phyloP scores from a whole-genome alignment of 495 filamentous ascomycete genomes.

The Trichocladium antarcticum region DNA sequence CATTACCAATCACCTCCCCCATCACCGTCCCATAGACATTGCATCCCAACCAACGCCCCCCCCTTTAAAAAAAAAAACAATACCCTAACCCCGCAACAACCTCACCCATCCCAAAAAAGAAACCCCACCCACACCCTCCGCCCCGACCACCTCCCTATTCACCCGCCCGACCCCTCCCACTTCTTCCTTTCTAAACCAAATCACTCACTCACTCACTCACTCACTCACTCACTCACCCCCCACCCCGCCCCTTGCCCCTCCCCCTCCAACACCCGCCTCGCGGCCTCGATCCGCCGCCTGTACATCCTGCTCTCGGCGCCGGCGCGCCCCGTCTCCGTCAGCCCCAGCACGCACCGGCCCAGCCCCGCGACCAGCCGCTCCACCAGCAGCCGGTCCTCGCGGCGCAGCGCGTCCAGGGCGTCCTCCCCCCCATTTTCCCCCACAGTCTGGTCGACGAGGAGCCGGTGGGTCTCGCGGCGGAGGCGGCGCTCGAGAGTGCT shows the following conservation, averaged over 20 bases:
- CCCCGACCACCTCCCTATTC: not conserved
- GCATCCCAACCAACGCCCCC: not conserved
- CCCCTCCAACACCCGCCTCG: conserved; percentile 60
- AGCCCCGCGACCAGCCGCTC: conserved; percentile 65
- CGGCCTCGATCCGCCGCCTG: conserved; percentile 60
- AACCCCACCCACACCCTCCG: not conserved
- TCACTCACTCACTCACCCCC: not conserved
- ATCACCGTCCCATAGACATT: not conserved
- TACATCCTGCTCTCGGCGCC: conserved; percentile 51
- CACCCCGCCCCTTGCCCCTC: not conserved
- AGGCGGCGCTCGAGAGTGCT: no score
- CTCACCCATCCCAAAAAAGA: not conserved
- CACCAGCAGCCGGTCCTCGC: conserved; percentile 64
- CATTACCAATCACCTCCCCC: not conserved
- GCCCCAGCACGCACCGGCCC: conserved; percentile 53
- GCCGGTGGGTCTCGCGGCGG: no score
- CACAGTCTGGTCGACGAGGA: no score
- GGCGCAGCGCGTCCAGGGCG: conserved; percentile 43
- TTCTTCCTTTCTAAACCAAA: no score
- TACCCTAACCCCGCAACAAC: not conserved
- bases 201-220: no score
- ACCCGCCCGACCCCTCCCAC: no score
- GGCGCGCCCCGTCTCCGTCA: conserved; percentile 52
- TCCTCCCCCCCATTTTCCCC: no score
- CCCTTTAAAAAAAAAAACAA: not conserved